phyloP scores from a whole-genome alignment of 176 grass and related monocot genomes.

The Raddia distichophylla region DNA sequence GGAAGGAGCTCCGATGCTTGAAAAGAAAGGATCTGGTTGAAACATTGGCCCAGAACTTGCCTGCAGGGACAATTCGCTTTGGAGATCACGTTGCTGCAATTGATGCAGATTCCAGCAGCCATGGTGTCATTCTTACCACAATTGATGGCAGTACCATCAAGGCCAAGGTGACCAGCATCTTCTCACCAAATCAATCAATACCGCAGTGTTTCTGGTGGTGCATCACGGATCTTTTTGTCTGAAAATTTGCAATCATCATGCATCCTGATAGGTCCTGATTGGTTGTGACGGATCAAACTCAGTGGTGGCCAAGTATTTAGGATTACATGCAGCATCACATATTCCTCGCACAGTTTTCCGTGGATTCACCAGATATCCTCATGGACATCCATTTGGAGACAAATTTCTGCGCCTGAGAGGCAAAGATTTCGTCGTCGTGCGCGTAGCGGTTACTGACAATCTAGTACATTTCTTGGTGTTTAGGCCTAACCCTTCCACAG shows the following conservation, averaged over 20 bases:
- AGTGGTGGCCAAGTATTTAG: slow-evolving; percentile 40
- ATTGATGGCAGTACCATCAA: slow-evolving; percentile 31
- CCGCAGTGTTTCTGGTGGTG: neutral
- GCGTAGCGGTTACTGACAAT: slow-evolving; percentile 29
- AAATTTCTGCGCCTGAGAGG: slow-evolving; percentile 8
- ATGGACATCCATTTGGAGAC: slow-evolving; percentile 24
- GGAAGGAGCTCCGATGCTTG: slow-evolving; percentile 36
- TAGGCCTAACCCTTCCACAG: neutral
- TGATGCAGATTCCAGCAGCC: slow-evolving; percentile 11
- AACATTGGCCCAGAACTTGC: slow-evolving; percentile 42
- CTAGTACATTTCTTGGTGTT: slow-evolving; percentile 26
- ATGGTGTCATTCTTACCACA: slow-evolving; percentile 35
- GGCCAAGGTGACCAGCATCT: slow-evolving; percentile 34
- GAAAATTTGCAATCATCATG: neutral
- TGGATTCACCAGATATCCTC: slow-evolving; percentile 30
- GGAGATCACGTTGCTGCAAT: slow-evolving; percentile 16
- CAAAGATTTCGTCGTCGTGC: slow-evolving; percentile 9
- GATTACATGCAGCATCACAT: slow-evolving; percentile 9
- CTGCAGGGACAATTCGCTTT: slow-evolving; percentile 36
- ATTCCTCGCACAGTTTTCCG: neutral
- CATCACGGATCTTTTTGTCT: neutral
- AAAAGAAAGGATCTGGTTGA: slow-evolving; percentile 47
- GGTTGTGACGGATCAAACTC: slow-evolving; percentile 59
- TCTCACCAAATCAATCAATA: neutral
- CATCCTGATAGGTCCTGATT: slow-evolving; percentile 39